Conservation (phyloP, 306 rosid species). For the Cicer yamashitae region DNA sequence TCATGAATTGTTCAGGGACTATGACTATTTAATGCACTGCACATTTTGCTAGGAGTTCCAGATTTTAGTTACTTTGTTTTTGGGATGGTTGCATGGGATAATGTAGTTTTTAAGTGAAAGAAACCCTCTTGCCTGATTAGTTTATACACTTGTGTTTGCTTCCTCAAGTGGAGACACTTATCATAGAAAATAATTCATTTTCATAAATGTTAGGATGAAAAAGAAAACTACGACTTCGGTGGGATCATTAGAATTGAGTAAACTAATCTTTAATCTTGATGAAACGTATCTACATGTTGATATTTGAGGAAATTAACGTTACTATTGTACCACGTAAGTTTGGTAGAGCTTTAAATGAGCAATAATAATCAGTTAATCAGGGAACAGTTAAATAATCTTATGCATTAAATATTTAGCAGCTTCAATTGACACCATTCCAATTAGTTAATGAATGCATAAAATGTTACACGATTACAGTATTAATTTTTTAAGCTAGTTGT, state of each 20-base stretch:
- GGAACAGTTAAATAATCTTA: too few relatives aligned
- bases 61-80: too few relatives aligned
- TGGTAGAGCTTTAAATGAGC: not conserved
- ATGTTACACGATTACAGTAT: too few relatives aligned
- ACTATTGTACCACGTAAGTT: not conserved
- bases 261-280: slow-evolving; percentile 19
- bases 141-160: slow-evolving; percentile 15
- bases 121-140: not conserved
- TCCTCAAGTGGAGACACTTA: slow-evolving; percentile 1
- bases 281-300: not conserved
- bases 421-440: too few relatives aligned
- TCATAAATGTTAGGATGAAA: slow-evolving; percentile 7
- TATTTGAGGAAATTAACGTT: not conserved
- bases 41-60: too few relatives aligned
- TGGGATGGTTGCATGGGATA: not conserved
- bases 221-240: not conserved
- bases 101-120: not conserved
- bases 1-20: slow-evolving; percentile 41
- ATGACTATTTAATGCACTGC: slow-evolving; percentile 36
- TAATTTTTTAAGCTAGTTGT: too few relatives aligned
- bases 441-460: too few relatives aligned
- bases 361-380: too few relatives aligned
- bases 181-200: slow-evolving; percentile 23
- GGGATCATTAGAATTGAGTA: slow-evolving; percentile 20
- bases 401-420: too few relatives aligned